Conservation (phyloP, 2,329 filamentous ascomycete genomes). For the Ilyonectria destructans region DNA sequence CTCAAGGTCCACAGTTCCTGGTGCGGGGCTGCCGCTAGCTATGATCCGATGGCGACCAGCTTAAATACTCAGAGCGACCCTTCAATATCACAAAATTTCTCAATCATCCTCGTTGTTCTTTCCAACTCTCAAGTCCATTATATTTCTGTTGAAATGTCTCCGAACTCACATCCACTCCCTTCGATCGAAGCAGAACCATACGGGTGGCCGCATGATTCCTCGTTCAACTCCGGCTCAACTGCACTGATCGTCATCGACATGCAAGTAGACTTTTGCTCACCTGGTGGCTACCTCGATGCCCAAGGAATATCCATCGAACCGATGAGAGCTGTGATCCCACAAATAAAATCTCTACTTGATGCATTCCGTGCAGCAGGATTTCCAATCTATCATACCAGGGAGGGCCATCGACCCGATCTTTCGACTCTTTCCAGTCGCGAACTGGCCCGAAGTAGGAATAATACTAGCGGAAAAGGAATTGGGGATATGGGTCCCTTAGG, state of each 20-base stretch:
- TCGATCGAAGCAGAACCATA: constrained; percentile 1
- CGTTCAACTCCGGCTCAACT: not conserved
- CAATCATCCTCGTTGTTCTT: too few species aligned
- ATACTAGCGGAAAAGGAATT: constrained; percentile 11
- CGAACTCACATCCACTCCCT: too few species aligned
- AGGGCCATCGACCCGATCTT: constrained; percentile 15
- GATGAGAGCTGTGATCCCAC: constrained; percentile 4
- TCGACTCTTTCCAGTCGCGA: constrained; percentile 14
- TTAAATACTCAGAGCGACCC: too few species aligned
- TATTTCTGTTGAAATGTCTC: too few species aligned
- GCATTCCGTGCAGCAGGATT: constrained; percentile 4
- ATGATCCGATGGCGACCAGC: too few species aligned
- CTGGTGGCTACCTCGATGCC: constrained; percentile 9
- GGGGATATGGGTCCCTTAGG: constrained; percentile 13
- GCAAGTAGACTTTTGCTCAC: constrained; percentile 19
- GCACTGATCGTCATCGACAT: constrained; percentile 16
- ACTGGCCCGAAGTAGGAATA: constrained; percentile 8
- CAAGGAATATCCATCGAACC: constrained; percentile 17
- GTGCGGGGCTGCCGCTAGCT: too few species aligned
- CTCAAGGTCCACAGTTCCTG: too few species aligned
- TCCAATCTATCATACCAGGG: constrained; percentile 12
- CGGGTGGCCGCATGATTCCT: not conserved
- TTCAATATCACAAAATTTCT: too few species aligned
- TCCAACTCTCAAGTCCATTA: too few species aligned
- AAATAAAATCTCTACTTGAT: constrained; percentile 2